Conservation (phyloP, 331 rosid species). For the Pyrus hybrid region DNA sequence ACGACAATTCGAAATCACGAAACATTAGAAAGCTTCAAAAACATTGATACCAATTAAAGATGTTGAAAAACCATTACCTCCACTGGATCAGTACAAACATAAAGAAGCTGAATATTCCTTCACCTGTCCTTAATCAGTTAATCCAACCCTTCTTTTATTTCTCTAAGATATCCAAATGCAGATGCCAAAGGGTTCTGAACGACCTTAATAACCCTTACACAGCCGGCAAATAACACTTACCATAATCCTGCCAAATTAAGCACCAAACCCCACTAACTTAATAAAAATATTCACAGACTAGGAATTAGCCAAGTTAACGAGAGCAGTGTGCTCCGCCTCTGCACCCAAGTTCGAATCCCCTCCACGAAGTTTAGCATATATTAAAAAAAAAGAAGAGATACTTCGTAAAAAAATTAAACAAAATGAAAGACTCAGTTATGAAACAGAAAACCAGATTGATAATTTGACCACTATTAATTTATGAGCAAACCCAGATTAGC, state of each 20-base stretch:
- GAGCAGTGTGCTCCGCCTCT: neutral
- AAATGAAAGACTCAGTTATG: no score
- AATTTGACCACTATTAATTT: neutral
- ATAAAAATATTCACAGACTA: neutral
- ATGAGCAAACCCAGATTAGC: neutral
- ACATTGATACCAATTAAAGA: neutral
- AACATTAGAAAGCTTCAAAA: neutral
- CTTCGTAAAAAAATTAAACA: no score
- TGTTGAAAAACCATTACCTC: neutral
- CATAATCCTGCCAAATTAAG: neutral
- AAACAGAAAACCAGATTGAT: no score
- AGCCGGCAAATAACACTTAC: neutral
- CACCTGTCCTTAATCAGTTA: neutral
- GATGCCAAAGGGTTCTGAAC: neutral
- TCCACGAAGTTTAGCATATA: neutral
- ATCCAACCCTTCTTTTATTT: neutral
- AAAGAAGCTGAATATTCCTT: neutral
- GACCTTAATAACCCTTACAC: neutral
- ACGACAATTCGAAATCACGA: neutral
- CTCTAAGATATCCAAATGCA: neutral
- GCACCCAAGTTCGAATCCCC: neutral
- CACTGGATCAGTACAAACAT: neutral
- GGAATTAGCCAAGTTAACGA: neutral
- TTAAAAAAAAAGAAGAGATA: no score
- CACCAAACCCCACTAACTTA: neutral